Percentiles rank a stretch among this genome's conserved stretches.
Evolutionary conservation across 345 rosid genomes (phyloP).

Genomic region (Laguncularia racemosa): DNA sequence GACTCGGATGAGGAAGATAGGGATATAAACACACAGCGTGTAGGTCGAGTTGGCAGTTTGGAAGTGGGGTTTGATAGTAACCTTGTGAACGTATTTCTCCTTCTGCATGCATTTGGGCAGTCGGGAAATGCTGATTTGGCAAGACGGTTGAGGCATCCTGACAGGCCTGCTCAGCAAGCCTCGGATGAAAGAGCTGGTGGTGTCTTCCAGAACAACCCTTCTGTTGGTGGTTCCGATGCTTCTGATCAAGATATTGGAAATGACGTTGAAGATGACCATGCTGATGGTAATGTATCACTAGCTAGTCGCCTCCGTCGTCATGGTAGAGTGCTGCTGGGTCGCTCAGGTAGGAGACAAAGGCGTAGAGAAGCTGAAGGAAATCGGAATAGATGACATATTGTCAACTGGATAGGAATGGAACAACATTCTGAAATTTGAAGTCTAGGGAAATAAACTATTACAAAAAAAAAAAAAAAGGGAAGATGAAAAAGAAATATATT

Average conservation of each 20-base stretch:
- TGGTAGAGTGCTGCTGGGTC: constrained; percentile 43
- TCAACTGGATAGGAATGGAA: no score
- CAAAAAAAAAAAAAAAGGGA: no score
- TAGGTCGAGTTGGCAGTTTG: constrained; percentile 12
- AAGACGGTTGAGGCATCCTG: constrained; percentile 36
- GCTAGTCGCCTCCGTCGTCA: constrained; percentile 12
- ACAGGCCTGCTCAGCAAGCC: constrained; percentile 16
- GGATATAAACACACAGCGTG: no score
- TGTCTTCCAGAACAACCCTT: constrained; percentile 7
- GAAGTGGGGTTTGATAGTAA: constrained; percentile 52
- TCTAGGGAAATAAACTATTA: no score
- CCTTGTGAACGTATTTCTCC: constrained; percentile 55
- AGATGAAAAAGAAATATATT: no score
- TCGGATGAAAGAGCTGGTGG: constrained; percentile 27
- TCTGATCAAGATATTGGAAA: constrained; percentile 44
- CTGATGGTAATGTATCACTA: not conserved
- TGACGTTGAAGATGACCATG: constrained; percentile 9
- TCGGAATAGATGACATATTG: constrained; percentile 11
- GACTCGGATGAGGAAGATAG: constrained; percentile 33
- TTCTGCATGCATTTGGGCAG: constrained; percentile 73
- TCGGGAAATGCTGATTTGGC: constrained; percentile 40
- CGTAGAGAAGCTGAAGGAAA: constrained; percentile 40
- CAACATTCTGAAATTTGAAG: no score
- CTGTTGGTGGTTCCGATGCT: constrained; percentile 23
- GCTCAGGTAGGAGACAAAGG: constrained; percentile 75